Evolutionary conservation across 208 protist genomes (phyloP).

Genomic region (Wallacemonas rigidus): DNA sequence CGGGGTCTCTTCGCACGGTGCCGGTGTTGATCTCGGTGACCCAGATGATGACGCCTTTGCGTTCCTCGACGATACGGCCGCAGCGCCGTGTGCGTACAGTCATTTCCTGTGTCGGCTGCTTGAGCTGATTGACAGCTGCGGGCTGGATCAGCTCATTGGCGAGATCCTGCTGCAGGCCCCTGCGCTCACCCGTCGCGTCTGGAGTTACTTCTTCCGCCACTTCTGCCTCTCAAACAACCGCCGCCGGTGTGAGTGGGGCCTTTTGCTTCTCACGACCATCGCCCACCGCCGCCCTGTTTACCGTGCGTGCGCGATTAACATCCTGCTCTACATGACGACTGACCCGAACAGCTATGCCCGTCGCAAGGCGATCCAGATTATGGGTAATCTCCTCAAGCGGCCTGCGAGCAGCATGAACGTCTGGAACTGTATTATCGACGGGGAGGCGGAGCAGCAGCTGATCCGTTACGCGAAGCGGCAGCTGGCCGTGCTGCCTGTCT

Average conservation of each 20-base stretch:
- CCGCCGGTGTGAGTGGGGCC: conserved; percentile 58
- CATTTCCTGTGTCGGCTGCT: conserved; percentile 71
- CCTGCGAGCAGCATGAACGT: conserved; percentile 14
- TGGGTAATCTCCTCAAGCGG: conserved; percentile 44
- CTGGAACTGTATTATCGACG: conserved; percentile 34
- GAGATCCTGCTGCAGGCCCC: conserved; percentile 76
- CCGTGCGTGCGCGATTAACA: conserved; percentile 61
- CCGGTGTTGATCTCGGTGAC: not conserved
- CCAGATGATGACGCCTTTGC: conserved; percentile 31
- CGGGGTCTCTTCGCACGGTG: not conserved
- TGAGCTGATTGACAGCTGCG: conserved; percentile 39
- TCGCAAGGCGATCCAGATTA: conserved; percentile 54
- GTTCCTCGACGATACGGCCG: conserved; percentile 62
- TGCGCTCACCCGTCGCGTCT: conserved; percentile 63
- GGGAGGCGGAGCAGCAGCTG: conserved; percentile 47
- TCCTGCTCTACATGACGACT: conserved; percentile 59
- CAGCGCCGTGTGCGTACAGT: conserved; percentile 62
- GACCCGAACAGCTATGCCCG: conserved; percentile 52
- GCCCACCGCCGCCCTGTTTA: conserved; percentile 54
- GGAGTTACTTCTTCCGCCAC: conserved; percentile 65
- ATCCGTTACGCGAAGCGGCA: conserved; percentile 73
- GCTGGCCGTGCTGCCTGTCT: conserved; percentile 54
- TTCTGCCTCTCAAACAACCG: conserved; percentile 67
- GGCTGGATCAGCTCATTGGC: conserved; percentile 39
- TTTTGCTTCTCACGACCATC: conserved; percentile 55